Evolutionary conservation across 139 green algal species (phyloP), one percentile per base, ranked within the genome.

Genomic region (Asterochloris sp.): DNA sequence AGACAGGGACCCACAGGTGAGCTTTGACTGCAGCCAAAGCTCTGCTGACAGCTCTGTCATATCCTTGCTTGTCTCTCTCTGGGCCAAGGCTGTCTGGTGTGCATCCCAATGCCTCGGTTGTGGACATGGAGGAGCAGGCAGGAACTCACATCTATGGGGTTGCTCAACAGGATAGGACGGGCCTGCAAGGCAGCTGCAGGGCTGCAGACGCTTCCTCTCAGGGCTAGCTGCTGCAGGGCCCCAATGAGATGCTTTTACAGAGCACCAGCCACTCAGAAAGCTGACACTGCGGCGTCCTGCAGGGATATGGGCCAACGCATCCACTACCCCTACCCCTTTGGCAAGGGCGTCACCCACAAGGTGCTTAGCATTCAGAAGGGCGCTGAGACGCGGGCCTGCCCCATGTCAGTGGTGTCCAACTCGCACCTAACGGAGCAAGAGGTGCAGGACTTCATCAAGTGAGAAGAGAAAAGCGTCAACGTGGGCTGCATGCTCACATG

Each of bases 361-460:
- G 91, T 89, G 89, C 73, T 92, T 24, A 24, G 78, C 28, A 84
- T 92, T 68, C 62, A 78, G 60, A 82, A 85, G 0, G 89, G 89
- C 21, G 24, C 68, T 71, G 82, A 74, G 67, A 75, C 85, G 62
- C 74, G 83, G 14, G n/a, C 64, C 23, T 82, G 87, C 71, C 89
- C 88, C 38, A 62, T 90, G 54, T 60, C 76, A 10, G 66, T 83
- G 69, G 83, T 84, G 23, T 83, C 81, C 85, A 79, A 85, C 81
- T 60, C 11, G 26, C 61, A 14, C 6, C 26, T 79, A 12, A 26
- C 38, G 23, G 76, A 83, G 24, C 47, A 78, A 11, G 88, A 94
- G 76, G 87, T 89, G 66, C 61, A 85, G 38, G 67, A 14, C 47
- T 89, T 83, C 78, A 80, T 78, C 47, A 63, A 80, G 6, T 54